phyloP scores from a whole-genome alignment of 345 rosid species.

The Salix brachista region DNA sequence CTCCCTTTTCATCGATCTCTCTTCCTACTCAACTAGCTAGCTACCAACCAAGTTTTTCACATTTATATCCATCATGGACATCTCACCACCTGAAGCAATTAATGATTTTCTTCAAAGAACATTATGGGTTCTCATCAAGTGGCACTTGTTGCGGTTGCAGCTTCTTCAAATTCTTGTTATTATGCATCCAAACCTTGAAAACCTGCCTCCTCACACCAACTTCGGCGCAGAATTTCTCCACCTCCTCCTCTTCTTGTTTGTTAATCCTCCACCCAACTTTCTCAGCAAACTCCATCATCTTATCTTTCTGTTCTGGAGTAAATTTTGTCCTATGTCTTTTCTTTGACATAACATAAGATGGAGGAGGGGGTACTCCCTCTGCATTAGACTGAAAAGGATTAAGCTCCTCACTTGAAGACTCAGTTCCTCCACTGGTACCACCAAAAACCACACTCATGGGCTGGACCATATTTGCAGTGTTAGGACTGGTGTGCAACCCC shows the following conservation, averaged over 20 bases:
- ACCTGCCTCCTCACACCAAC: slow-evolving; percentile 67
- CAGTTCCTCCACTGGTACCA: slow-evolving; percentile 50
- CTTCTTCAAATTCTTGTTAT: slow-evolving; percentile 66
- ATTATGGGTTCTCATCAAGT: neutral
- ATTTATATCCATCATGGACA: neutral
- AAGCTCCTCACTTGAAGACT: slow-evolving; percentile 78
- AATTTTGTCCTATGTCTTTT: slow-evolving; percentile 69
- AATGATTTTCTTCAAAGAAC: neutral
- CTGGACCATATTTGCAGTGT: slow-evolving; percentile 46
- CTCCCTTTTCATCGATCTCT: neutral
- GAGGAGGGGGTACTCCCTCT: slow-evolving; percentile 31
- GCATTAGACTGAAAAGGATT: slow-evolving; percentile 49
- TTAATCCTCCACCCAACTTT: slow-evolving; percentile 74
- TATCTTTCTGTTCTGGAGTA: slow-evolving; percentile 64
- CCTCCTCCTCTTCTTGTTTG: slow-evolving; percentile 61
- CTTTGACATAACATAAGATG: slow-evolving; percentile 50
- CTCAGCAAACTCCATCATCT: slow-evolving; percentile 75
- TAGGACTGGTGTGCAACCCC: slow-evolving; percentile 38
- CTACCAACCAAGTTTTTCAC: neutral
- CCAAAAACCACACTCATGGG: slow-evolving; percentile 72
- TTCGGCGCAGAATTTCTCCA: slow-evolving; percentile 56
- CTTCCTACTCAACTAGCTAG: neutral
- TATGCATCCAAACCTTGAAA: slow-evolving; percentile 90
- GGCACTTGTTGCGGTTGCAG: slow-evolving; percentile 18
- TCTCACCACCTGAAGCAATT: neutral